phyloP scores from a whole-genome alignment of 768 basidiomycete genomes.

The Termitomyces sp. region DNA sequence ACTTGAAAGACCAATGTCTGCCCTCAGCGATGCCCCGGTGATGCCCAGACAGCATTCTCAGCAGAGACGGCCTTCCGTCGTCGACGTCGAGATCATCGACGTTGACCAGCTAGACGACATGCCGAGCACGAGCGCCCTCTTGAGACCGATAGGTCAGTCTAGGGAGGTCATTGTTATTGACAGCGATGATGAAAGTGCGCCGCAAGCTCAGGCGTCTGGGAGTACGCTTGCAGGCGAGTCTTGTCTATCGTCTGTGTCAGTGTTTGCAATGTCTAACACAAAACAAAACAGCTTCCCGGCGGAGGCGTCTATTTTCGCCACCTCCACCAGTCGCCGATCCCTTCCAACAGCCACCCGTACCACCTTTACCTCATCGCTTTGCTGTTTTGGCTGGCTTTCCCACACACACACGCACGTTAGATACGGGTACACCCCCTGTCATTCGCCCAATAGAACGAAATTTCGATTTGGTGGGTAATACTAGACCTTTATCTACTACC shows the following conservation, averaged over 20 bases:
- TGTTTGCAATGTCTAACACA: neutral
- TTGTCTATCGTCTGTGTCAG: neutral
- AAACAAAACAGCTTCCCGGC: constrained; percentile 5
- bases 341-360: constrained; percentile 49
- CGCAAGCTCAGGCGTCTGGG: constrained; percentile 13
- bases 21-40: constrained; percentile 16
- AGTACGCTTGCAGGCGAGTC: constrained; percentile 13
- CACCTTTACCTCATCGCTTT: constrained; percentile 36
- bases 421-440: constrained; percentile 32
- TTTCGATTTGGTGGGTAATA: constrained; percentile 42
- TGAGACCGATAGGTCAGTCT: constrained; percentile 3
- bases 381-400: constrained; percentile 31
- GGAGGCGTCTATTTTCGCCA: constrained; percentile 32
- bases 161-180: constrained; percentile 32
- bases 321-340: constrained; percentile 31
- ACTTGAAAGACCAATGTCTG: constrained; percentile 21
- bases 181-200: constrained; percentile 27
- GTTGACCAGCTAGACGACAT: constrained; percentile 31
- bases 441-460: constrained; percentile 47
- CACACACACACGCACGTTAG: constrained; percentile 28
- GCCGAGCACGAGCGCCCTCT: constrained; percentile 9
- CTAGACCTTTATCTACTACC: constrained; percentile 13
- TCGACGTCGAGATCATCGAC: constrained; percentile 43
- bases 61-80: constrained; percentile 17
- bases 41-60: constrained; percentile 5